Percentiles rank a stretch among this genome's conserved stretches.
phyloP scores from a whole-genome alignment of 192 early-diverging fungal species.

The Lunasporangiospora selenospora region DNA sequence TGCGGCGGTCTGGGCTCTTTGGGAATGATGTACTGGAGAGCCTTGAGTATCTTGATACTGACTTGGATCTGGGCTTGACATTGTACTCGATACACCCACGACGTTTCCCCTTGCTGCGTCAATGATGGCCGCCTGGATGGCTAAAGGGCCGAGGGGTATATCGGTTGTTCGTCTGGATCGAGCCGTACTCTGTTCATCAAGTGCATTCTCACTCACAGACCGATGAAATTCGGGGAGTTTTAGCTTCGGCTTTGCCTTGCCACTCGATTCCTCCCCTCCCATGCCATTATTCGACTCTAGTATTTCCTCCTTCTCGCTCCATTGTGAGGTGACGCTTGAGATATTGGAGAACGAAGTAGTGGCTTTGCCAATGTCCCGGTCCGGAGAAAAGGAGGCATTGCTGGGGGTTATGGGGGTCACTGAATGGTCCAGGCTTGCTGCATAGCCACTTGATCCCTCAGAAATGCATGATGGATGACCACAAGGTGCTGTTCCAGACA shows the following conservation, averaged over 20 bases:
- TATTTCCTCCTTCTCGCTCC: too few species aligned
- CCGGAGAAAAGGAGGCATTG: too few species aligned
- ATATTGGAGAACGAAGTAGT: too few species aligned
- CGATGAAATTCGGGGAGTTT: slow-evolving; percentile 23
- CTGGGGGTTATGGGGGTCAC: too few species aligned
- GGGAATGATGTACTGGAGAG: too few species aligned
- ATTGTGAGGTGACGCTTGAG: too few species aligned
- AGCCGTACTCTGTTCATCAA: background rate
- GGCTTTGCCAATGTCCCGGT: too few species aligned
- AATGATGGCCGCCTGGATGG: slow-evolving; percentile 44
- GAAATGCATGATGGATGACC: slow-evolving; percentile 4
- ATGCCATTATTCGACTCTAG: too few species aligned
- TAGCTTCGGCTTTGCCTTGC: slow-evolving; percentile 2
- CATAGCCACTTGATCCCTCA: too few species aligned
- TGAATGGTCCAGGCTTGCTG: too few species aligned
- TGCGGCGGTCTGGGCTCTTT: background rate
- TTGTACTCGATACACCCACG: background rate
- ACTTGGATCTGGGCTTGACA: slow-evolving; percentile 35
- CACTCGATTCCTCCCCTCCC: too few species aligned
- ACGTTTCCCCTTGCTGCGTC: slow-evolving; percentile 23
- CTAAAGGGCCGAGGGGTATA: slow-evolving; percentile 15
- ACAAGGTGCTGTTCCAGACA: slow-evolving; percentile 15
- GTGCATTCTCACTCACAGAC: slow-evolving; percentile 11
- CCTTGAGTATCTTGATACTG: slow-evolving; percentile 1
- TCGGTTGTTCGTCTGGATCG: background rate